phyloP scores from a whole-genome alignment of 805 yeast genomes.

The Zygoascus ofunaensis region DNA sequence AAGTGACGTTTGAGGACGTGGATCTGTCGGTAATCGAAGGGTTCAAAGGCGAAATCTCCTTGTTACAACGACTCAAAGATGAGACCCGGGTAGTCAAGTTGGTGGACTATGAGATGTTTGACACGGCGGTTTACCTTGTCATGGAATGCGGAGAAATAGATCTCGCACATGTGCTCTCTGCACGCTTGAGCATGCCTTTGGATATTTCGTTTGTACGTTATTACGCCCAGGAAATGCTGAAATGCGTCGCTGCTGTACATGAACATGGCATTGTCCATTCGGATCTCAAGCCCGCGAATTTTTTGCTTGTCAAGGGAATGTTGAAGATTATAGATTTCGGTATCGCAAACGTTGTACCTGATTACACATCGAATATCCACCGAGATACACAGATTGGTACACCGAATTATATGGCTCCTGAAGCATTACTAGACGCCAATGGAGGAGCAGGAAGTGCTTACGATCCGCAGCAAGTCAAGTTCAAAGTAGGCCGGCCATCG shows the following conservation, averaged over 20 bases:
- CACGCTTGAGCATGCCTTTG: constrained; percentile 41
- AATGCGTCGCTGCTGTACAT: constrained; percentile 85
- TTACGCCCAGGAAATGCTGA: constrained; percentile 67
- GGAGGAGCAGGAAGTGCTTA: constrained; percentile 3
- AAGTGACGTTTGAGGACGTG: constrained; percentile 65
- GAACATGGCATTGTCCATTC: constrained; percentile 77
- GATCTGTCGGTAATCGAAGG: constrained; percentile 67
- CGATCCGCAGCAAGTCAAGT: constrained; percentile 27
- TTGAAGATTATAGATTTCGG: constrained; percentile 93
- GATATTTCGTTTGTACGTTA: constrained; percentile 72
- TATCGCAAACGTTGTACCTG: constrained; percentile 80
- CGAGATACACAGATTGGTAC: constrained; percentile 91
- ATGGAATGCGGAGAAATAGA: constrained; percentile 97
- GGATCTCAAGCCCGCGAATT: constrained; percentile 57
- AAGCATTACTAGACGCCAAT: constrained; percentile 63
- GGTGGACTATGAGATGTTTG: constrained; percentile 61
- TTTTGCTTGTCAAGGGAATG: constrained; percentile 57
- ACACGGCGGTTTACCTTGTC: constrained; percentile 56
- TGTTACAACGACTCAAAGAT: constrained; percentile 49
- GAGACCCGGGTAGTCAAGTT: constrained; percentile 70
- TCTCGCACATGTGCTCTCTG: constrained; percentile 67
- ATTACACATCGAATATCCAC: constrained; percentile 81
- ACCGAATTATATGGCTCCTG: constrained; percentile 98
- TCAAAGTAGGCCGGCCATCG: constrained; percentile 87
- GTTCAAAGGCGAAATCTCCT: constrained; percentile 82